Evolutionary conservation across 2,329 filamentous ascomycete species (phyloP), one percentile per base, ranked within the genome.

Genomic region (Aspergillus latus): DNA sequence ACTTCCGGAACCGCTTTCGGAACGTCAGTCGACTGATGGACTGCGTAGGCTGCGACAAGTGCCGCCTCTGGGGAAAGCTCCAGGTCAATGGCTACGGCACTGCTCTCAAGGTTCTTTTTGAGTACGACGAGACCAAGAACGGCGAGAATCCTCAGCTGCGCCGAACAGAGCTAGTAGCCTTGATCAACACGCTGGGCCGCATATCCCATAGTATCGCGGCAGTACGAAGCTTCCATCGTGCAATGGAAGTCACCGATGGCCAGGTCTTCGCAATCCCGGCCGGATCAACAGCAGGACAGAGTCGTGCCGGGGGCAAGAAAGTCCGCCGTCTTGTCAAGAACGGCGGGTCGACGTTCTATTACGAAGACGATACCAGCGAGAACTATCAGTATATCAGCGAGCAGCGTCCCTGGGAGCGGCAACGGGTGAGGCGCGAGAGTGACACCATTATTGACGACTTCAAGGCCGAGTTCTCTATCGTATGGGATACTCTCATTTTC

Each of bases 1-100:
- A 99, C 70, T 99, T 99, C 81, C 88, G 91, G 66, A 94, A 95
- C 74, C 89, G 94, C 13, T 99, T 99, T 82, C 87, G 94, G 70
- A 99, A 99, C 71, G 90, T 99, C 59, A 96, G 90, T 72, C 87
- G 94, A 40, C 82, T 97, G 62, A 99, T 99, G 94, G 94, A 99
- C 74, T 99, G 94, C 65, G 93, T 97, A 16, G 94, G 94, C 44
- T 99, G 94, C 74, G 94, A 99, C 78, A 99, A 99, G 78, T 99
- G 94, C 76, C 87, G 94, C 7, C 85, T 99, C 2, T 99, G 94
- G 94, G 94, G 94, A 48, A 99, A 99, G 76, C 78, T 99, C 37
- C 94, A 99, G 76, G 96, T 92, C 0, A 89, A 90, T 10, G 94
- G 94, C 2, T 97, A 97, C 70, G 94, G 94, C 49, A 91, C 94